Evolutionary conservation across 768 basidiomycete species (phyloP).

Genomic region (Mycena rebaudengoi): DNA sequence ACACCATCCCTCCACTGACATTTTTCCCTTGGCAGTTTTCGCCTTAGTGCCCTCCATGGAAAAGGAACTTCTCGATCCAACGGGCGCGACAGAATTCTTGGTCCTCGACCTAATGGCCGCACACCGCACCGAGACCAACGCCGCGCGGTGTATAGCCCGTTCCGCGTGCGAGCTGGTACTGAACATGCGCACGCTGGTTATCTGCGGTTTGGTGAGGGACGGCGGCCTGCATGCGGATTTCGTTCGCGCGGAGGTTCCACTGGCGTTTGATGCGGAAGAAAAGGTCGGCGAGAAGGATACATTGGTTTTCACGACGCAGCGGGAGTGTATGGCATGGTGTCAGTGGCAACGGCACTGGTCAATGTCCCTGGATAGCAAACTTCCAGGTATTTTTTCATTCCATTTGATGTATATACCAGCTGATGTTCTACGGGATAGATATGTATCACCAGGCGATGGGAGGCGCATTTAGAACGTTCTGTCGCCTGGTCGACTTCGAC

Average conservation of each 20-base stretch:
- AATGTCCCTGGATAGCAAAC: too few relatives aligned
- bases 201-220: background rate
- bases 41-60: background rate
- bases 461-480: too few relatives aligned
- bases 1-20: background rate
- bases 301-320: background rate
- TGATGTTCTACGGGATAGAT: too few relatives aligned
- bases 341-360: too few relatives aligned
- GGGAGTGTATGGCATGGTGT: background rate
- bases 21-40: background rate
- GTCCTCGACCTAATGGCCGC: background rate
- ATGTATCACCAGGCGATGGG: too few relatives aligned
- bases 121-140: background rate
- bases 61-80: background rate
- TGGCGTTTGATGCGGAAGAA: background rate
- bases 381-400: too few relatives aligned
- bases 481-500: too few relatives aligned
- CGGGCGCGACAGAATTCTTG: background rate
- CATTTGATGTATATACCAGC: too few relatives aligned
- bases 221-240: too few relatives aligned
- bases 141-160: background rate
- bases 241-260: background rate
- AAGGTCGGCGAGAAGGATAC: background rate
- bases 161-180: too few relatives aligned
- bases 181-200: too few relatives aligned